These are phyloP conservation scores for Calonectria honghensis DNA, from an alignment of 2,329 filamentous ascomycete genomes.

Conservation along the genomic window DNA sequence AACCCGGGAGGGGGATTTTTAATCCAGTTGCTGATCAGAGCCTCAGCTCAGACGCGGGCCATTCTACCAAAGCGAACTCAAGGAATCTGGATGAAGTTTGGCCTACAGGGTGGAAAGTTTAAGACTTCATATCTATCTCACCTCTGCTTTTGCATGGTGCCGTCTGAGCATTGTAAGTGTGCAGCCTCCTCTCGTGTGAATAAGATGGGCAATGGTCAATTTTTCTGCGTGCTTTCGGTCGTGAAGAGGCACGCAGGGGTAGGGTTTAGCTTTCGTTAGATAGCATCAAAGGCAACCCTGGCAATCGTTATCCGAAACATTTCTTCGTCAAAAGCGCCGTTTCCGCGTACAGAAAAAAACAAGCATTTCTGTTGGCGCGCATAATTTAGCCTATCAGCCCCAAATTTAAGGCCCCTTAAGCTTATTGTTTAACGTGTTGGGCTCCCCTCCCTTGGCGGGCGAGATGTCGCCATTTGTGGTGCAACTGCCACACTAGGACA, in stretches of 20 bases:
- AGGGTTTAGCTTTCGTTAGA: not conserved
- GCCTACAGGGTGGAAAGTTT: no score
- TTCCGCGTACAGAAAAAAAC: not conserved
- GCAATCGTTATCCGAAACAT: conserved; percentile 15
- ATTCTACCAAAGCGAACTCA: no score
- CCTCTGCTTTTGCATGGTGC: no score
- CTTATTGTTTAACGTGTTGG: conserved; percentile 16
- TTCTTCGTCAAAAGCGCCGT: conserved; percentile 1
- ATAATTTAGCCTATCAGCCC: not conserved
- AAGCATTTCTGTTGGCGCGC: conserved; percentile 11
- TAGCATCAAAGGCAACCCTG: not conserved
- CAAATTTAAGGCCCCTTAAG: conserved; percentile 16
- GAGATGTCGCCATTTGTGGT: not conserved
- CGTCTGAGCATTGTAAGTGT: no score
- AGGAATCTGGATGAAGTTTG: no score
- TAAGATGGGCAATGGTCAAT: not conserved
- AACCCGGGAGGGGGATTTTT: not conserved
- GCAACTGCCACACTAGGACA: not conserved
- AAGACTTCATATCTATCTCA: no score
- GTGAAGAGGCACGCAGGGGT: not conserved
- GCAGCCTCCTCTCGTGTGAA: not conserved
- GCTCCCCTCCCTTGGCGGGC: not conserved
- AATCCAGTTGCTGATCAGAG: not conserved
- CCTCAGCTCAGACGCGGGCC: no score
- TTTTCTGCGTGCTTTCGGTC: not conserved